Conservation (phyloP, 2,329 filamentous ascomycete species). For the Achaetomium macrosporum region DNA sequence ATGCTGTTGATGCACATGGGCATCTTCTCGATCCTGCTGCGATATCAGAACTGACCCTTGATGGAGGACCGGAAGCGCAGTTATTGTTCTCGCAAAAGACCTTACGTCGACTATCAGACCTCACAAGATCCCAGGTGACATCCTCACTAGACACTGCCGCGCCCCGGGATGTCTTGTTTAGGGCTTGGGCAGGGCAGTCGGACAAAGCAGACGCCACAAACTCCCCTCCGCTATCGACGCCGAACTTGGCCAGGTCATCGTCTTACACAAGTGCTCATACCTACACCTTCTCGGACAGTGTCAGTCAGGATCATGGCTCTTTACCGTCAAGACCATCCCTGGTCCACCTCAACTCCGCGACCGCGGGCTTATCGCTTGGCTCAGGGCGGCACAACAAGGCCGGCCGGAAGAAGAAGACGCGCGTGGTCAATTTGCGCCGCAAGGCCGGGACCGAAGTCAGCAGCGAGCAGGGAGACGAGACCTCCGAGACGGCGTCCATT, state of each 20-base stretch:
- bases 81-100: conserved; percentile 96
- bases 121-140: conserved; percentile 85
- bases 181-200: conserved; percentile 78
- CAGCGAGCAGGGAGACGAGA: conserved; percentile 37
- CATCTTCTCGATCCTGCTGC: conserved; percentile 70
- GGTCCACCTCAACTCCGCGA: conserved; percentile 54
- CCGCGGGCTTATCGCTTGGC: conserved; percentile 58
- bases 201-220: conserved; percentile 60
- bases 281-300: conserved; percentile 68
- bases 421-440: conserved; percentile 74
- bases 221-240: conserved; percentile 42
- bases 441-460: conserved; percentile 33
- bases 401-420: conserved; percentile 73
- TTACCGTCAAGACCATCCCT: conserved; percentile 64
- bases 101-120: conserved; percentile 69
- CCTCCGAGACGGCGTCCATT: conserved; percentile 50
- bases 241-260: conserved; percentile 55
- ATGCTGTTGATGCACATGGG: conserved; percentile 75
- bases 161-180: conserved; percentile 85
- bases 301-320: conserved; percentile 57
- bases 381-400: conserved; percentile 53
- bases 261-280: conserved; percentile 56
- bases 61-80: conserved; percentile 74
- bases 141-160: conserved; percentile 85
- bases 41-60: conserved; percentile 70